Percentiles rank a stretch among this genome's conserved stretches.
These are phyloP conservation scores for Eleusine indica DNA, from an alignment of 176 grass and related monocot species.

Conservation along the genomic window DNA sequence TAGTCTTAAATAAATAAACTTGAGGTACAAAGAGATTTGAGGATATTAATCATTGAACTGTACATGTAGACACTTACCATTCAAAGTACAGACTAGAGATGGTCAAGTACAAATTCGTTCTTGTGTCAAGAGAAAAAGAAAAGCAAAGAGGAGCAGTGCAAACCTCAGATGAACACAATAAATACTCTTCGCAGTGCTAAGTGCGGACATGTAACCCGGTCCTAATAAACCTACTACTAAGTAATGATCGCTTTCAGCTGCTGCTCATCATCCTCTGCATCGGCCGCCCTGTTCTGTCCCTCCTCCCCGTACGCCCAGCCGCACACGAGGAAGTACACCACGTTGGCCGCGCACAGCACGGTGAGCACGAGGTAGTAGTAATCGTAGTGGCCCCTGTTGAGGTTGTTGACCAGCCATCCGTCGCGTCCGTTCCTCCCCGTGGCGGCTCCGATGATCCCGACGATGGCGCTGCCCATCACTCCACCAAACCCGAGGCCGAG, in stretches of 20 bases:
- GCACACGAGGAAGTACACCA: conserved; percentile 57
- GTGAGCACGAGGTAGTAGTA: conserved; percentile 66
- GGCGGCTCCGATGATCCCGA: conserved; percentile 26
- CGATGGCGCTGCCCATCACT: conserved; percentile 41
- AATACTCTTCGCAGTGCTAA: too few species aligned
- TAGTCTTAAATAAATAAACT: too few species aligned
- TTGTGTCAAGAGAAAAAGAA: too few species aligned
- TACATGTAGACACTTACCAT: too few species aligned
- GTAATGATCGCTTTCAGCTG: background rate
- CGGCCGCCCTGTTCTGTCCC: conserved; percentile 41
- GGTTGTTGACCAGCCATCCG: conserved; percentile 59
- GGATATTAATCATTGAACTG: too few species aligned
- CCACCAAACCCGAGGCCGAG: conserved; percentile 47
- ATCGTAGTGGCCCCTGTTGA: conserved; percentile 68
- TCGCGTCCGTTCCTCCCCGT: conserved; percentile 32
- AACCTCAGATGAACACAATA: too few species aligned
- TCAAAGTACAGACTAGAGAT: too few species aligned
- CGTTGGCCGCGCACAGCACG: conserved; percentile 36
- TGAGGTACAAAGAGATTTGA: too few species aligned
- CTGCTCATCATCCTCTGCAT: conserved; percentile 38
- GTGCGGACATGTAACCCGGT: background rate
- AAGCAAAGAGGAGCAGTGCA: too few species aligned
- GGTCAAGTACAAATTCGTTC: too few species aligned
- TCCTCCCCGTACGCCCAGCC: conserved; percentile 63
- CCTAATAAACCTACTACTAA: background rate